Percentiles rank a stretch among this genome's conserved stretches.
Conservation (phyloP, 176 grass and related monocot genomes). For the Panicum miliaceum region DNA sequence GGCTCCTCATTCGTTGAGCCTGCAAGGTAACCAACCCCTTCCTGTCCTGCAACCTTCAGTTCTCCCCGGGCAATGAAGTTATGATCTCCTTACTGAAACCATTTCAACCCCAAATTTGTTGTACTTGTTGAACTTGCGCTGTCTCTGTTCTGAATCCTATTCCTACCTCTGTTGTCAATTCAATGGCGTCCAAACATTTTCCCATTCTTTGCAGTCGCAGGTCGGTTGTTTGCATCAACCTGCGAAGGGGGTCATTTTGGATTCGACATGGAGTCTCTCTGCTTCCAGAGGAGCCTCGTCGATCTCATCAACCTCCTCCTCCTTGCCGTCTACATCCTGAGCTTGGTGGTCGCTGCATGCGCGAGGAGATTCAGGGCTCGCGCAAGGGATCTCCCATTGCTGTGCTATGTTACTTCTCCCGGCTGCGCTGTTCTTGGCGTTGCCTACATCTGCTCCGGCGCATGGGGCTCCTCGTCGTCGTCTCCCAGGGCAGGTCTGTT, state of each 20-base stretch:
- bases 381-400: not conserved
- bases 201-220: constrained; percentile 14
- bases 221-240: constrained; percentile 3
- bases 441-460: constrained; percentile 27
- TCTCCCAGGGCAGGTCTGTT: constrained; percentile 17
- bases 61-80: not conserved
- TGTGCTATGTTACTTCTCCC: constrained; percentile 29
- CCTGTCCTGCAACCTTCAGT: not conserved
- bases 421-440: constrained; percentile 51
- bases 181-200: not conserved
- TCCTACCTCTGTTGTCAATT: not conserved
- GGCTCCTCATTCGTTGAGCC: not conserved
- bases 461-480: constrained; percentile 19
- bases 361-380: constrained; percentile 15
- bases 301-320: constrained; percentile 53
- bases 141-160: not conserved
- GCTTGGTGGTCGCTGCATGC: constrained; percentile 39
- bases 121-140: not conserved
- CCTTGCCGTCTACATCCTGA: constrained; percentile 39
- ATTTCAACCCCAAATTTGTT: not conserved
- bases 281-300: constrained; percentile 44
- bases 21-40: not conserved
- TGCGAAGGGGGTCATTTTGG: not conserved
- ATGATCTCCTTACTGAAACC: not conserved
- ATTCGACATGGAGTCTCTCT: constrained; percentile 42